Conservation (phyloP, 1,139 yeast genomes). For the Meyerozyma elateridarum region DNA sequence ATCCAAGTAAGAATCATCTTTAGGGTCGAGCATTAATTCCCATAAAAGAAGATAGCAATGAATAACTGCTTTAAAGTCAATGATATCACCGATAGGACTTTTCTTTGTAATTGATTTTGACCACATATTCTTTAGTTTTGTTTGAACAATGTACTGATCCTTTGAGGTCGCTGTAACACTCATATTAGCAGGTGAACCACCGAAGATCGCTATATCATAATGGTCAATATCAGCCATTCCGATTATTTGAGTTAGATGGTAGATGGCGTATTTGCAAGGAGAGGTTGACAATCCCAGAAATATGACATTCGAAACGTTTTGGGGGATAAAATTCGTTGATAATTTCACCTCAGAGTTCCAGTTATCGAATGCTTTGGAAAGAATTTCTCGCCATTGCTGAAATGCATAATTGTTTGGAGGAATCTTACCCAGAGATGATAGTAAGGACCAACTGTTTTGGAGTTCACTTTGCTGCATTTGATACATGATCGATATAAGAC, state of each 20-base stretch:
- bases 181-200: constrained; percentile 82
- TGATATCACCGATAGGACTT: constrained; percentile 23
- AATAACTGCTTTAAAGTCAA: constrained; percentile 44
- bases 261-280: constrained; percentile 31
- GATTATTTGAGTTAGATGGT: constrained; percentile 70
- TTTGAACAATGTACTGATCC: constrained; percentile 50
- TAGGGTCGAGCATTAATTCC: constrained; percentile 53
- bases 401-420: constrained; percentile 5
- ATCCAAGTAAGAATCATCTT: constrained; percentile 25
- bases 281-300: constrained; percentile 14
- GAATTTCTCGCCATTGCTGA: constrained; percentile 16
- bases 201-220: constrained; percentile 70
- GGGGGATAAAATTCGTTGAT: too few relatives aligned
- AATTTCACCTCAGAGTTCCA: constrained; percentile 18
- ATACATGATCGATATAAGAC: constrained; percentile 13
- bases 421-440: constrained; percentile 6
- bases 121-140: constrained; percentile 51
- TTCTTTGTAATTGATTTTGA: constrained; percentile 14
- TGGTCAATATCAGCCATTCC: constrained; percentile 61
- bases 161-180: constrained; percentile 61
- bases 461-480: constrained; percentile 15
- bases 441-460: constrained; percentile 11
- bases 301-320: constrained; percentile 12
- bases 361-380: constrained; percentile 20
- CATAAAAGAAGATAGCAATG: constrained; percentile 61